Percentiles rank a stretch among this genome's conserved stretches.
phyloP scores from a whole-genome alignment of 306 rosid genomes.

The Cicer yamashitae region DNA sequence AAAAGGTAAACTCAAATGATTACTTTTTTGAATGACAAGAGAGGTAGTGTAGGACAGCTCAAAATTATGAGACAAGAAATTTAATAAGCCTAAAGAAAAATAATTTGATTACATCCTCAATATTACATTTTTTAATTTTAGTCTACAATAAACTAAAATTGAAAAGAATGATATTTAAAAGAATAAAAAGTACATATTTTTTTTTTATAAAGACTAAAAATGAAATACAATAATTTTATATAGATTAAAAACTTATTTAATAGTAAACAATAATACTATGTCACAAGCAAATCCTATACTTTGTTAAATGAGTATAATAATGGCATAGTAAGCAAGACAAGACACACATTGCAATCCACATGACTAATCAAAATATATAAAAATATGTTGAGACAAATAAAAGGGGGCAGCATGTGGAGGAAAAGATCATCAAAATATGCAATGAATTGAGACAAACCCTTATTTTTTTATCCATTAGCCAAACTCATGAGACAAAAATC shows the following conservation, averaged over 20 bases:
- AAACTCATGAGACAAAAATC: conserved; percentile 40
- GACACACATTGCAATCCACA: conserved; percentile 50
- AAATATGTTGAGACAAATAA: conserved; percentile 40
- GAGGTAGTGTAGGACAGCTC: conserved; percentile 32
- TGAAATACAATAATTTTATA: too few relatives aligned
- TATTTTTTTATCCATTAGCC: conserved; percentile 45
- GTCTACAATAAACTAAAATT: too few relatives aligned
- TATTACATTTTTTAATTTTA: not conserved
- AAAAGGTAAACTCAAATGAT: conserved; percentile 28
- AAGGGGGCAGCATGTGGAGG: conserved; percentile 61
- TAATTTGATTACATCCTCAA: conserved; percentile 1
- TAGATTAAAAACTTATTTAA: too few relatives aligned
- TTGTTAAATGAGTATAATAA: not conserved
- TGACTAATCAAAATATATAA: conserved; percentile 37
- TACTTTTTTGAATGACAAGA: conserved; percentile 31
- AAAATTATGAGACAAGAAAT: conserved; percentile 23
- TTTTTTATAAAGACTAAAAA: too few relatives aligned
- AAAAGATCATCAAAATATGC: conserved; percentile 50
- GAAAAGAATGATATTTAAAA: too few relatives aligned
- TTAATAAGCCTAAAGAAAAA: not conserved
- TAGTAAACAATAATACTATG: not conserved
- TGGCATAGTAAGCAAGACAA: conserved; percentile 12
- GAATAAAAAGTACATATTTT: too few relatives aligned
- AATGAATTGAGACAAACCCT: conserved; percentile 62
- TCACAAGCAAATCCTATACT: not conserved